phyloP scores from a whole-genome alignment of 192 early-diverging fungal species.

The Umbelopsis vinacea region DNA sequence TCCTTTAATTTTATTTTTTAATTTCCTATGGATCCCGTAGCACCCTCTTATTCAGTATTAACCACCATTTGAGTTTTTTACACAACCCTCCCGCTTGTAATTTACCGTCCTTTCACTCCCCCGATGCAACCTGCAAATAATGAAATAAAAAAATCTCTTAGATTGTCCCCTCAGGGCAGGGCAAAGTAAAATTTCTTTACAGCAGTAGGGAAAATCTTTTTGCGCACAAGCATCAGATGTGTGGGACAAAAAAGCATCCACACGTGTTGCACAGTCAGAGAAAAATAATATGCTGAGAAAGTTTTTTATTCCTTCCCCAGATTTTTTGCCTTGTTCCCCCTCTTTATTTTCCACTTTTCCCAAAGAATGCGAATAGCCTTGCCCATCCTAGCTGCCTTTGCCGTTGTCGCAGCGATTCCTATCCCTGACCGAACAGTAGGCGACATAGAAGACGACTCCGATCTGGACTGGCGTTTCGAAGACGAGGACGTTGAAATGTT shows the following conservation, averaged over 20 bases:
- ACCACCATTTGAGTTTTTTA: not conserved
- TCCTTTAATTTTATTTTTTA: not conserved
- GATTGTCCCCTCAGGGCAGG: too few relatives aligned
- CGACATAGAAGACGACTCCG: not conserved
- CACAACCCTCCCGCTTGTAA: not conserved
- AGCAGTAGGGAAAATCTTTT: too few relatives aligned
- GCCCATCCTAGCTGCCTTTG: not conserved
- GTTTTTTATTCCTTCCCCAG: not conserved
- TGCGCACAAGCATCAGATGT: not conserved
- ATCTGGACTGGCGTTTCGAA: conserved; percentile 8
- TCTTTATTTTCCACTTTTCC: not conserved
- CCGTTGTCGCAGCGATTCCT: conserved; percentile 2
- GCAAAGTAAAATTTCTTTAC: too few relatives aligned
- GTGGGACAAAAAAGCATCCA: not conserved
- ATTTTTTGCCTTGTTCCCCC: not conserved
- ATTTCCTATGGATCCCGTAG: not conserved
- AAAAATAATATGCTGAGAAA: conserved; percentile 7
- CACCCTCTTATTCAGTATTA: not conserved
- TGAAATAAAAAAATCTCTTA: not conserved
- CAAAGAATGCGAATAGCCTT: conserved; percentile 9
- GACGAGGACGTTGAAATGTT: conserved; percentile 14
- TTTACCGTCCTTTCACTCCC: not conserved
- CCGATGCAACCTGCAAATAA: not conserved
- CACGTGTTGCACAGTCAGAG: not conserved
- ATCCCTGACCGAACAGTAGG: not conserved